Evolutionary conservation across 2,329 filamentous ascomycete genomes (phyloP).

Genomic region (Trichoderma polysporum): DNA sequence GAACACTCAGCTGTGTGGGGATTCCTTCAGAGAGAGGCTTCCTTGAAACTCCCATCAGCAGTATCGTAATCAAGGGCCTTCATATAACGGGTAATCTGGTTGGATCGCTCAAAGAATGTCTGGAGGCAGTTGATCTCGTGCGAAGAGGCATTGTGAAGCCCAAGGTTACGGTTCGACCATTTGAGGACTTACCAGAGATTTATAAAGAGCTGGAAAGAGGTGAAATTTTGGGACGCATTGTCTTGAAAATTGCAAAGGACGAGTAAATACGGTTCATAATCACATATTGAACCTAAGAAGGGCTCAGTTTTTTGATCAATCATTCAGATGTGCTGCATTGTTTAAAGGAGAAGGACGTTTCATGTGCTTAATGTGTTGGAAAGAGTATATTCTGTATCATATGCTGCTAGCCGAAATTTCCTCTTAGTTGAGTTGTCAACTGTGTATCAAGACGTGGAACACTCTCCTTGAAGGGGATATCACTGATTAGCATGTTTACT

Average conservation of each 20-base stretch:
- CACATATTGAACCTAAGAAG: too few relatives aligned
- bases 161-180: slow-evolving; percentile 18
- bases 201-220: slow-evolving; percentile 23
- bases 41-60: slow-evolving; percentile 23
- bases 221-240: slow-evolving; percentile 22
- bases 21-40: slow-evolving; percentile 22
- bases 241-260: slow-evolving; percentile 25
- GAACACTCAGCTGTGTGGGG: slow-evolving; percentile 23
- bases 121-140: slow-evolving; percentile 23
- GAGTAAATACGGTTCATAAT: background rate
- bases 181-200: slow-evolving; percentile 22
- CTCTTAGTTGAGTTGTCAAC: too few relatives aligned
- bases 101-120: slow-evolving; percentile 25
- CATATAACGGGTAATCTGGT: slow-evolving; percentile 24
- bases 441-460: too few relatives aligned
- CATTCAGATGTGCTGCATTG: background rate
- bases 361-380: background rate
- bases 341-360: background rate
- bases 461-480: too few relatives aligned
- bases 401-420: too few relatives aligned
- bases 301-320: background rate
- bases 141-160: slow-evolving; percentile 24
- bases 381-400: too few relatives aligned
- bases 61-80: slow-evolving; percentile 23
- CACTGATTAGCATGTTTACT: too few relatives aligned